phyloP scores from a whole-genome alignment of 352 stramenopile genomes.

The Phytophthora citrophthora region DNA sequence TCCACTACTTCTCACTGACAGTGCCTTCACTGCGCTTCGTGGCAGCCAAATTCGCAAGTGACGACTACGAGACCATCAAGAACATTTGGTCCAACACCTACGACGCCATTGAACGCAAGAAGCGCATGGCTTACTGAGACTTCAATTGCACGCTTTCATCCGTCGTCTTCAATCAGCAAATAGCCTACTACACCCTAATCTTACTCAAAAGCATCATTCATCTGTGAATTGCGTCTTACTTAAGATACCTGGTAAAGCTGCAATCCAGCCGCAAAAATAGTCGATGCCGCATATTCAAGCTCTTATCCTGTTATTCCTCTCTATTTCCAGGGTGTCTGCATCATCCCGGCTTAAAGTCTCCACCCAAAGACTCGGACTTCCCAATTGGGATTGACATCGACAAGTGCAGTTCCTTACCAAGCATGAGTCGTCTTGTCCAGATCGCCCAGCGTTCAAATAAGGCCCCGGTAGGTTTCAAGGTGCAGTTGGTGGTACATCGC shows the following conservation, averaged over 20 bases:
- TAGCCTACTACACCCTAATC: constrained; percentile 3
- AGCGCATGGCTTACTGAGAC: constrained; percentile 60
- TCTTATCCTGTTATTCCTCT: constrained; percentile 17
- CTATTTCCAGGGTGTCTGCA: constrained; percentile 23
- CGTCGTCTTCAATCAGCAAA: constrained; percentile 17
- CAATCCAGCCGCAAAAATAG: constrained; percentile 34
- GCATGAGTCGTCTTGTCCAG: constrained; percentile 74
- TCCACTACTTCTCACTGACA: constrained; percentile 86
- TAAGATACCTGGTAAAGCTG: not conserved
- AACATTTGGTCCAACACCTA: constrained; percentile 84
- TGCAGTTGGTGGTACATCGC: constrained; percentile 74
- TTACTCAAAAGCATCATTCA: constrained; percentile 6
- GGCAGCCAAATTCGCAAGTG: constrained; percentile 83
- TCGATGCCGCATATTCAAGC: not conserved
- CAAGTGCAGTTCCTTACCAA: constrained; percentile 12
- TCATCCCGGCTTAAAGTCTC: constrained; percentile 13
- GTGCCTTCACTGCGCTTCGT: constrained; percentile 84
- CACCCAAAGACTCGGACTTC: constrained; percentile 17
- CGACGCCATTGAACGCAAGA: constrained; percentile 85
- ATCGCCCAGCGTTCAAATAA: constrained; percentile 70
- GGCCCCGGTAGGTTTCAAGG: constrained; percentile 63
- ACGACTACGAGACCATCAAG: constrained; percentile 85
- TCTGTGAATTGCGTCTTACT: not conserved
- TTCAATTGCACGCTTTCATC: not conserved
- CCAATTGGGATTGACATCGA: constrained; percentile 26